Base-by-base conservation (phyloP, 225 moss, liverwort and hornwort species). In the Bryum argenteum region DNA sequence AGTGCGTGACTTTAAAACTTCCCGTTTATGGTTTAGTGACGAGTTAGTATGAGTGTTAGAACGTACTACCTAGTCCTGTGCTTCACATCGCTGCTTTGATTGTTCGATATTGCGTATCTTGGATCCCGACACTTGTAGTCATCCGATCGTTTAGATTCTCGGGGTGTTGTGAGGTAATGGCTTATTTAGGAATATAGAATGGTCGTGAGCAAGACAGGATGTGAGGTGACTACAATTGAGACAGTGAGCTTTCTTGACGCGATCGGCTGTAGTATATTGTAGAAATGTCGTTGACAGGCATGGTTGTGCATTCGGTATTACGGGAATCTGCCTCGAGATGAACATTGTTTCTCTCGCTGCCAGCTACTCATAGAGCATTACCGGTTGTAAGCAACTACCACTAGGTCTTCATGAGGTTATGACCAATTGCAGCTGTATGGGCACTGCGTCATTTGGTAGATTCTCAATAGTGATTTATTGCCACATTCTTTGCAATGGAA, bases 301-400 rank as follows among this genome's bases (percentile, higher is more conserved):
- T n/a, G 40, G 21, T 55, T 55, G 67, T 16, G 38, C 55, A 54
- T 58, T 70, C 43, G 69, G 24, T 2, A 43, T 24, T 23, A 43
- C 41, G 28, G 58, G 47, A 70, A 11, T 54, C 28, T 0, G 8
- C 15, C 0, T 61, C 18, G 22, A 43, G 42, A 53, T 41, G 58
- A 2, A 1, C 33, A 10, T 20, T 68, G 20, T 68, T 41, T 61
- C 8, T 33, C 2, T 61, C 68, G 41, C 2, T 42, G 26, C 0
- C 14, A 50, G 20, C 24, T 61, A 6, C 7, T 40, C 60, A 1
- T 20, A 13, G 2, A 52, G 0, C 42, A 55, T 23, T 39, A 17
- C 43, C 17, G 11, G 42, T 42, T 26, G 57, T 37, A 56, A 42
- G 42, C 24, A 15, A 44, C 0, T 15, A 42, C 5, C 51, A 28